phyloP scores from a whole-genome alignment of 2,329 filamentous ascomycete species.

The Hypoxylon sp. region DNA sequence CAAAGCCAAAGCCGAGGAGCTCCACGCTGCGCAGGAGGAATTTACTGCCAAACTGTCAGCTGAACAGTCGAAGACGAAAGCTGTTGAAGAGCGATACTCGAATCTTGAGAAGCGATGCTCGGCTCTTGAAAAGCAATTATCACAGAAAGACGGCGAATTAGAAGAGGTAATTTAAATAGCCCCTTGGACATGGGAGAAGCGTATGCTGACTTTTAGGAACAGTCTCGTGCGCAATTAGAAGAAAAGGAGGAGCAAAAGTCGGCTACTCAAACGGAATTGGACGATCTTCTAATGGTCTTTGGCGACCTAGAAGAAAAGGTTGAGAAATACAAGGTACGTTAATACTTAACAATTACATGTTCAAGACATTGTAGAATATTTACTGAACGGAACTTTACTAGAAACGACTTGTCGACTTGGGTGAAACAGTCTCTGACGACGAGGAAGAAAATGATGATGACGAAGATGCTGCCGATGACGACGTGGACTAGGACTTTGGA shows the following conservation, averaged over 20 bases:
- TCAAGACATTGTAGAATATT: background rate
- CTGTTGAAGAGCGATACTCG: conserved; percentile 61
- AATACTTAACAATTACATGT: conserved; percentile 9
- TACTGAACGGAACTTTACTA: conserved; percentile 51
- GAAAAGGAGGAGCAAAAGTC: conserved; percentile 73
- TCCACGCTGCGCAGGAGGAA: conserved; percentile 68
- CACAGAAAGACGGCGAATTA: conserved; percentile 54
- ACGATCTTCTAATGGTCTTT: conserved; percentile 85
- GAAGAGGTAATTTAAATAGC: conserved; percentile 46
- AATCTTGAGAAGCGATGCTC: conserved; percentile 64
- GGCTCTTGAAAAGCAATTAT: conserved; percentile 65
- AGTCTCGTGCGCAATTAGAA: conserved; percentile 51
- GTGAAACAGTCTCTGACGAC: conserved; percentile 80
- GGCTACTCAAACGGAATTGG: conserved; percentile 77
- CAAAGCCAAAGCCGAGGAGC: conserved; percentile 71
- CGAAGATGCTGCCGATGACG: conserved; percentile 53
- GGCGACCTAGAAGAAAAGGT: conserved; percentile 84
- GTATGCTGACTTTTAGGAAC: conserved; percentile 33
- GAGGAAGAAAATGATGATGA: conserved; percentile 72
- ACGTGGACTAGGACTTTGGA: conserved; percentile 49
- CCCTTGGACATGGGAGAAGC: conserved; percentile 10
- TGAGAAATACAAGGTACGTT: conserved; percentile 77
- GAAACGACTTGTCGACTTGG: conserved; percentile 73
- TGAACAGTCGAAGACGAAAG: conserved; percentile 53
- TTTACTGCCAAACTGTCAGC: conserved; percentile 54